These are phyloP conservation scores for rapeseed (Brassica napus) DNA, from an alignment of 345 rosid species.

Conservation along the genomic window DNA sequence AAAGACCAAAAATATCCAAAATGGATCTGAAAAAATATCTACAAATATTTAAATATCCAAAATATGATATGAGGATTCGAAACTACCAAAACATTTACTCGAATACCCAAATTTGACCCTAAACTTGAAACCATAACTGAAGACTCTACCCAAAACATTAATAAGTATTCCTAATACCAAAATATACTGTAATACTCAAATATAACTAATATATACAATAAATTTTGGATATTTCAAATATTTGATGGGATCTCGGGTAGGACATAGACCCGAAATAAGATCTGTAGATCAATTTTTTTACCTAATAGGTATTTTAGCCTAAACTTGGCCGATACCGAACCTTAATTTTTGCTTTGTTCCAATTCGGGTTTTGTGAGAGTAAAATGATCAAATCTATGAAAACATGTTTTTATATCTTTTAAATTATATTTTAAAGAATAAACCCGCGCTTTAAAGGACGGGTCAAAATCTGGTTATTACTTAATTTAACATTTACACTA, in stretches of 20 bases:
- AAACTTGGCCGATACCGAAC: neutral
- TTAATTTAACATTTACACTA: too few species aligned
- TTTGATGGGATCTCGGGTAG: neutral
- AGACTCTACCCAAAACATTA: too few species aligned
- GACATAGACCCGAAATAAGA: neutral
- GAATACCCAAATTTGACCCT: neutral
- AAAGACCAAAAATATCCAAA: neutral
- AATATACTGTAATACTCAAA: neutral
- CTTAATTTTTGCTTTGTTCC: neutral
- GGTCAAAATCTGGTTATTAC: too few species aligned
- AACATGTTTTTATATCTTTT: neutral
- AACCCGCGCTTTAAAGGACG: too few species aligned
- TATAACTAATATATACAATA: neutral
- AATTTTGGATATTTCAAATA: neutral
- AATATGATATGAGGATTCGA: neutral
- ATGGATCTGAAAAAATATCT: too few species aligned
- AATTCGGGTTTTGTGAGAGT: neutral
- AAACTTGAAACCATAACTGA: too few species aligned
- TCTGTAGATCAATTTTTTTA: too few species aligned
- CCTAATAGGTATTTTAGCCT: neutral
- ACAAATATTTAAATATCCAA: neutral
- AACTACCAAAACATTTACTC: too few species aligned
- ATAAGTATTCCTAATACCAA: neutral
- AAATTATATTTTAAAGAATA: too few species aligned
- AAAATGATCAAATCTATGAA: too few species aligned